phyloP scores from a whole-genome alignment of 495 filamentous ascomycete genomes.

The Aspergillus nanangensis region DNA sequence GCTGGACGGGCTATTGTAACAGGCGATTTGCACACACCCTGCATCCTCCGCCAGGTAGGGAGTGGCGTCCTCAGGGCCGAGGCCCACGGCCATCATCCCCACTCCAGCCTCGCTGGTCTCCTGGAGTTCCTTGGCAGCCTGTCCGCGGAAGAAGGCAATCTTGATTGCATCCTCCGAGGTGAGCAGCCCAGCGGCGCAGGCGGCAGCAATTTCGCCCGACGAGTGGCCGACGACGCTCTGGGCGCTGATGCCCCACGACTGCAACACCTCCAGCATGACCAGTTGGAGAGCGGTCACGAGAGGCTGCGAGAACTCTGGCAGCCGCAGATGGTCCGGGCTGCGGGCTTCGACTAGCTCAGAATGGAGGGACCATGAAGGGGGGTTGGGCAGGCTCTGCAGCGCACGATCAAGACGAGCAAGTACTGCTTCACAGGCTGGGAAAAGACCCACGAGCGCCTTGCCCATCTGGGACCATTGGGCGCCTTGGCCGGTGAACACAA shows the following conservation, averaged over 20 bases:
- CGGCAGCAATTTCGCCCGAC: constrained; percentile 22
- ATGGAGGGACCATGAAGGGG: constrained; percentile 4
- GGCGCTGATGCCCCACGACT: not conserved
- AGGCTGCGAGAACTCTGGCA: not conserved
- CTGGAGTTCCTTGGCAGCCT: constrained; percentile 1
- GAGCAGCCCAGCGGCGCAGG: constrained; percentile 20
- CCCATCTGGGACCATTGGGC: constrained; percentile 24
- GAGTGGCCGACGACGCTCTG: constrained; percentile 23
- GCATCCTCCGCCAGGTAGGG: no score
- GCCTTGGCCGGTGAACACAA: constrained; percentile 23
- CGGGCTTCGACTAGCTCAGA: not conserved
- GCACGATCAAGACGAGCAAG: constrained; percentile 9
- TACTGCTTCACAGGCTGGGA: constrained; percentile 1
- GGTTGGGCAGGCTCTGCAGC: constrained; percentile 10
- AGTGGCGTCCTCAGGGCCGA: constrained; percentile 8
- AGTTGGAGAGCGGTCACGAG: not conserved
- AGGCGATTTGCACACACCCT: no score
- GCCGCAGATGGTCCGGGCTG: not conserved
- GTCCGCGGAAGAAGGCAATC: constrained; percentile 22
- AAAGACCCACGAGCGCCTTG: not conserved
- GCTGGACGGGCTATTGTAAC: no score
- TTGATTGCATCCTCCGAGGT: constrained; percentile 18
- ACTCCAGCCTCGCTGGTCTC: not conserved
- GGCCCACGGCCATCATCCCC: constrained; percentile 9
- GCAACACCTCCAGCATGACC: not conserved